Base-by-base conservation (phyloP, 2,329 filamentous ascomycete genomes). In the Blastomyces gilchristii region DNA sequence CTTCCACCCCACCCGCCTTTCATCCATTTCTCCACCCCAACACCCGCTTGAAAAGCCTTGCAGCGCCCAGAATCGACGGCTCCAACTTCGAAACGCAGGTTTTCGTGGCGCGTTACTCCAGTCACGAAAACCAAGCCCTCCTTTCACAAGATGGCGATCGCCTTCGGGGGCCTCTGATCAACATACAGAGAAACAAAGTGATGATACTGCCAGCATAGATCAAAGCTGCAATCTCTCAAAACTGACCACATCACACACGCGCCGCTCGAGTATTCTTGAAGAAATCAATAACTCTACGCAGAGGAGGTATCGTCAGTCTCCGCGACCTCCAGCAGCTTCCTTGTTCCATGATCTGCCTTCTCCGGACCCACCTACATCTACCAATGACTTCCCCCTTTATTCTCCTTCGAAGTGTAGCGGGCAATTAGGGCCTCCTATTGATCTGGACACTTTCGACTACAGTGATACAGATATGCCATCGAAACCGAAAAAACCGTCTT, bases 211-310 rank as follows among this genome's bases (percentile, higher is more conserved):
- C 28, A 31, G 41, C 43, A 49, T 34, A 34, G 22, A 47, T 34
- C 58, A 8, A 49, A 49, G 18, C 25, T 28, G 25, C 16, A n/a
- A 25, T 41, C 41, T 56, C 41, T 47, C 34, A 39, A 54, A 28
- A 25, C 52, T 37, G 11, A 56, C 43, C n/a, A 60, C 53, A 9
- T 66, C 65, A 31, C 61, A 64, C 22, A 66, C 64, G 31, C 67
- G 67, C 49, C 66, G 65, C 22, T 65, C 68, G 37, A 72, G 69
- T 41, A 70, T 74, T 22, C 49, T 74, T 50, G 69, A 70, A 61
- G 72, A 74, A 59, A 68, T 73, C 18, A 68, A 68, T 41, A 71
- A 71, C 62, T 73, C 71, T 28, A 68, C 68, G 18, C 65, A 67
- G 47, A 65, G 69, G 28, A 67, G 66, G 25, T 65, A 65, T 50